phyloP scores from a whole-genome alignment of 495 filamentous ascomycete species.

The Physcia stellaris region DNA sequence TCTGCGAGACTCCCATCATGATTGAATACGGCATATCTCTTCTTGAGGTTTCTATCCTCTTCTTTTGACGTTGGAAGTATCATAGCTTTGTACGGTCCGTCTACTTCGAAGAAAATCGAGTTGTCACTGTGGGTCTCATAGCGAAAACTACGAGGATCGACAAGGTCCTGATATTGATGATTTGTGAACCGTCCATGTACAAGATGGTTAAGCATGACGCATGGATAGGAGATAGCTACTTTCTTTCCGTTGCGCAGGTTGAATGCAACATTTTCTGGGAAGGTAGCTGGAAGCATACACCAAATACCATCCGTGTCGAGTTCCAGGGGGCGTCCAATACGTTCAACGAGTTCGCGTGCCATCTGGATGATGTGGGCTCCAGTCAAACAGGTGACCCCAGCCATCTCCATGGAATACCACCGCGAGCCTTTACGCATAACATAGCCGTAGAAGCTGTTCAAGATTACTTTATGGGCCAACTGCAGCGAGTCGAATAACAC shows the following conservation, averaged over 20 bases:
- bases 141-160: constrained; percentile 63
- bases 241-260: constrained; percentile 92
- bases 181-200: constrained; percentile 95
- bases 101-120: constrained; percentile 98
- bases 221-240: constrained; percentile 87
- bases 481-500: constrained; percentile 92
- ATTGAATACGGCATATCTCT: constrained; percentile 98
- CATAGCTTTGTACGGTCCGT: constrained; percentile 96
- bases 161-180: constrained; percentile 84
- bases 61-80: constrained; percentile 94
- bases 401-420: constrained; percentile 99
- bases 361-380: constrained; percentile 97
- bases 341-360: constrained; percentile 85
- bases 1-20: constrained; percentile 95
- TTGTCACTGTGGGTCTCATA: constrained; percentile 97
- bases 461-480: constrained; percentile 94
- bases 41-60: constrained; percentile 98
- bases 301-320: constrained; percentile 99
- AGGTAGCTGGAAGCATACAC: constrained; percentile 97
- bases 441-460: constrained; percentile 99
- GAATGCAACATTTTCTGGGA: constrained; percentile 95
- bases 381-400: constrained; percentile 93
- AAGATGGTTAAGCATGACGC: constrained; percentile 98
- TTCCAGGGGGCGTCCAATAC: constrained; percentile 85
- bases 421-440: constrained; percentile 98